These are phyloP conservation scores for Viola odorata DNA, from an alignment of 345 rosid species.

Conservation along the genomic window DNA sequence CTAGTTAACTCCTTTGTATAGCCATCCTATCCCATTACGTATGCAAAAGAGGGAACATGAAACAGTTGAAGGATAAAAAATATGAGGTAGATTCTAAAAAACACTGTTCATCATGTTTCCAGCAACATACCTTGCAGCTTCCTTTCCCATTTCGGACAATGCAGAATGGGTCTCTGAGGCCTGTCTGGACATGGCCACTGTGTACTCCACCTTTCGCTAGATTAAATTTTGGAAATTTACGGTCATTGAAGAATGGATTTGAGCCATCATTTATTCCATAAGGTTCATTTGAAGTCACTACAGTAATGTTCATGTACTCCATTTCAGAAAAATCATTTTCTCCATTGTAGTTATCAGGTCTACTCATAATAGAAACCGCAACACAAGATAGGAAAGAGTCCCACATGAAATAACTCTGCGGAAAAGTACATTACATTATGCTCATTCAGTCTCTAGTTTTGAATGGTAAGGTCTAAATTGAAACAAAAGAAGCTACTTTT, in stretches of 20 bases:
- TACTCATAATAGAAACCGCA: constrained; percentile 67
- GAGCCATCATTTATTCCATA: constrained; percentile 67
- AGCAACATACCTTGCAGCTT: constrained; percentile 57
- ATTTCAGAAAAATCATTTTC: constrained; percentile 79
- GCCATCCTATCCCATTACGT: constrained; percentile 50
- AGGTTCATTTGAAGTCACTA: constrained; percentile 78
- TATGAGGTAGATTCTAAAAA: background rate
- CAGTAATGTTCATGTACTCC: constrained; percentile 82
- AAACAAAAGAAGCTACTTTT: background rate
- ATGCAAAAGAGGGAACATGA: too few species aligned
- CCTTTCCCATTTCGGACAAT: constrained; percentile 49
- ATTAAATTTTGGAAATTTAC: constrained; percentile 54
- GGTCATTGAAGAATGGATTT: constrained; percentile 65
- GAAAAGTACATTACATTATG: background rate
- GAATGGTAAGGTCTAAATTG: background rate
- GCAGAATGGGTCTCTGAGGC: constrained; percentile 67
- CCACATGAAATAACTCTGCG: constrained; percentile 92
- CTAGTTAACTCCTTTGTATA: constrained; percentile 61
- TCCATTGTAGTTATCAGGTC: constrained; percentile 24
- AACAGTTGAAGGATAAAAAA: too few species aligned
- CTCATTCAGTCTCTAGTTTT: background rate
- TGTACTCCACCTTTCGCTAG: constrained; percentile 58
- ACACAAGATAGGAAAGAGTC: constrained; percentile 82
- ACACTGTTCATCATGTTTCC: background rate
- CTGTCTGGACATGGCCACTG: constrained; percentile 82